A percentile compares a stretch with the other conserved stretches of the same genome.
Conservation (phyloP, 208 protist genomes). For the Borovskyia barvae region DNA sequence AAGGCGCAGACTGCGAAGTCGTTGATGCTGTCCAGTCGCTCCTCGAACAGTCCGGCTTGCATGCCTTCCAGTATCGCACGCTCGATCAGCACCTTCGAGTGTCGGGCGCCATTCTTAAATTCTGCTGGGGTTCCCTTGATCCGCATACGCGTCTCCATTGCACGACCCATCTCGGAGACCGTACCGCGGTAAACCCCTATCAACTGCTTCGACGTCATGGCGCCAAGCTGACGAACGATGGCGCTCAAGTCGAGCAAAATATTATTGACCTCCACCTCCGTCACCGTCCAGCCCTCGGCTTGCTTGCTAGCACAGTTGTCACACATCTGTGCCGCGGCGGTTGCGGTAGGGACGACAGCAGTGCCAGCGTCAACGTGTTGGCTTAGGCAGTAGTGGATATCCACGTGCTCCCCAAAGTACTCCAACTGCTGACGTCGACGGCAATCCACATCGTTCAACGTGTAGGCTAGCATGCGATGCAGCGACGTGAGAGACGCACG, state of each 20-base stretch:
- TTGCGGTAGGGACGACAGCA: neutral
- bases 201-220: constrained; percentile 80
- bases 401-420: constrained; percentile 82
- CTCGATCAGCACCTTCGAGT: constrained; percentile 56
- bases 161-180: constrained; percentile 65
- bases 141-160: constrained; percentile 70
- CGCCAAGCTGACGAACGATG: constrained; percentile 65
- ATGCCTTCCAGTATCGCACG: constrained; percentile 72
- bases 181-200: constrained; percentile 74
- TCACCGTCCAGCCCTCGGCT: constrained; percentile 49
- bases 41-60: constrained; percentile 57
- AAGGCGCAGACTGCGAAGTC: constrained; percentile 71
- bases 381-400: constrained; percentile 66
- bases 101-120: constrained; percentile 69
- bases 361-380: constrained; percentile 15
- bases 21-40: constrained; percentile 70
- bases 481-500: constrained; percentile 61
- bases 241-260: constrained; percentile 66
- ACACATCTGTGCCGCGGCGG: constrained; percentile 50
- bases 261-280: constrained; percentile 30
- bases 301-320: constrained; percentile 84
- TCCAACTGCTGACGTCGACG: constrained; percentile 81
- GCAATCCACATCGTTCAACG: constrained; percentile 83
- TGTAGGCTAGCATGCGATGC: constrained; percentile 80
- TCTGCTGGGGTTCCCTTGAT: constrained; percentile 75